A percentile compares a stretch with the other conserved stretches of the same genome.
These are phyloP conservation scores for Trichophyton verrucosum DNA, from an alignment of 2,329 filamentous ascomycete species.

Conservation along the genomic window DNA sequence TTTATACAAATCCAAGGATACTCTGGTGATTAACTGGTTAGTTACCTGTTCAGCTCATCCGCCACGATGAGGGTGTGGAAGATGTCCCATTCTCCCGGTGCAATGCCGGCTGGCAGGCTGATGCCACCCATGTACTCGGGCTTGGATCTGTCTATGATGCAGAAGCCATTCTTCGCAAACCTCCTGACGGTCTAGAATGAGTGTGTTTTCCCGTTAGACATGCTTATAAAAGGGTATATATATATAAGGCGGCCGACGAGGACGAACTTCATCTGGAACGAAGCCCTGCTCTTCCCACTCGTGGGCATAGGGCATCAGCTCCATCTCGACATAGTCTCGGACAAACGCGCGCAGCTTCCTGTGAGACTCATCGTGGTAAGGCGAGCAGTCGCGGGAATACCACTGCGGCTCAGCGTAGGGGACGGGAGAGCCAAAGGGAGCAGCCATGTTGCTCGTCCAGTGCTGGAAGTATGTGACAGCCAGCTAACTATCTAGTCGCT, in stretches of 20 bases:
- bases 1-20: too few relatives aligned
- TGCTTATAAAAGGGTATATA: not conserved
- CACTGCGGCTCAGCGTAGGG: conserved; percentile 12
- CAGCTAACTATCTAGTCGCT: too few relatives aligned
- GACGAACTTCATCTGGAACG: conserved; percentile 33
- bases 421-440: conserved; percentile 5
- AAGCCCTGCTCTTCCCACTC: conserved; percentile 52
- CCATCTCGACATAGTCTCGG: conserved; percentile 46
- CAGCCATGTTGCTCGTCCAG: not conserved
- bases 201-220: not conserved
- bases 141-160: conserved; percentile 27
- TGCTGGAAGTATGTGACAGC: too few relatives aligned
- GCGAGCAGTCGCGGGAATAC: conserved; percentile 19
- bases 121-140: conserved; percentile 30
- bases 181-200: conserved; percentile 23
- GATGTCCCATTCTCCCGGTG: conserved; percentile 40
- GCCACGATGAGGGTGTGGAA: conserved; percentile 45
- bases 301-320: conserved; percentile 46
- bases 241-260: too few relatives aligned
- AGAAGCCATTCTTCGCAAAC: conserved; percentile 31
- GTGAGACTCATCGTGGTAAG: conserved; percentile 54
- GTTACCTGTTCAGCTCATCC: conserved; percentile 37
- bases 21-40: too few relatives aligned
- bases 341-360: conserved; percentile 45
- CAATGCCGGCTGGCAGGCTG: conserved; percentile 35